Base-by-base conservation (phyloP, 495 filamentous ascomycete genomes). In the Tricharina praecox region DNA sequence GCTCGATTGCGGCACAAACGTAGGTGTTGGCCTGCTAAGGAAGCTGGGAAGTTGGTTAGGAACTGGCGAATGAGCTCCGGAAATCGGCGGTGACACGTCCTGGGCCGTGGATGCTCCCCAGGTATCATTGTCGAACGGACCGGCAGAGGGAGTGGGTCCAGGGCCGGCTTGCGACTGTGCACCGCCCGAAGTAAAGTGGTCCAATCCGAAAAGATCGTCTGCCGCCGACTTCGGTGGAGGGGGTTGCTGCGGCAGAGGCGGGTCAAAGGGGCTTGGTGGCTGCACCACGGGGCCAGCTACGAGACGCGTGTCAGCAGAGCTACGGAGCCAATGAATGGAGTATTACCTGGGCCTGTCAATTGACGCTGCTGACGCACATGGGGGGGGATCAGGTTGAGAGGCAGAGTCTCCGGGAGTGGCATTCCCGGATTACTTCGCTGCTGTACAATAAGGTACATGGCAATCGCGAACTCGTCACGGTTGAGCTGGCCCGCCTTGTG, bases 371-470 rank as follows among this genome's bases (percentile, higher is more conserved):
- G 72, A 38, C 88, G 82, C 80, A 95, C 79, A 58, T 76, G 85
- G 18, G 90, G 92, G 18, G 90, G 90, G 37, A 95, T 76, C 23
- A 97, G 68, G 34, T 78, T 85, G 0, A 76, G 70, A 13, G 92
- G 85, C 24, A 97, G 67, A 5, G 72, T 65, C 13, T 82, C 68
- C 1, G 88, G 88, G 3, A 96, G 60, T 21, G 69, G 61, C 11
- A 70, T 69, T 41, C 76, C 76, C 28, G 75, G 77, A 49, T 78
- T 82, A 48, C 68, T 75, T 19, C 85, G 74, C 62, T 94, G 86
- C 60, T 90, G 78, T 48, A 84, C 74, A 53, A 97, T 93, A 26
- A 97, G 70, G 60, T 93, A 87, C 90, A 97, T 96, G 39, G 92
- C 90, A 42, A 97, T 86, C 0, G 90, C 88, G 59, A 97, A 97